A percentile compares a stretch with the other conserved stretches of the same genome.
Conservation (phyloP, 2,329 filamentous ascomycete genomes). For the Ophiosphaerella korrae region DNA sequence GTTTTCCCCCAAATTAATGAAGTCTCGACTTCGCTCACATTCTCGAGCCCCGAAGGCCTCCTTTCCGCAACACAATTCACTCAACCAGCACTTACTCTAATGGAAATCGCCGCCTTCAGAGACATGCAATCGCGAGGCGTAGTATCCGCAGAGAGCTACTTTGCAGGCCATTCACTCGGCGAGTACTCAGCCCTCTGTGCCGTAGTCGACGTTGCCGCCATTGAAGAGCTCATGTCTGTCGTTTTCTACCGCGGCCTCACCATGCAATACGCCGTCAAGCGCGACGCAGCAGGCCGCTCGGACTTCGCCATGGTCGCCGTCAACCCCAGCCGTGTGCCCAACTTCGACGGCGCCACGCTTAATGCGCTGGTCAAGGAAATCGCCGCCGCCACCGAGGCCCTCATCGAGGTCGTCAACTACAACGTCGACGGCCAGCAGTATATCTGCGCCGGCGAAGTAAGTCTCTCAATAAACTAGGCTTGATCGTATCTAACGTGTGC, state of each 20-base stretch:
- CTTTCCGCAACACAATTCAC: slow-evolving; percentile 26
- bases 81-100: slow-evolving; percentile 18
- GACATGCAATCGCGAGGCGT: slow-evolving; percentile 10
- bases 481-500: not conserved
- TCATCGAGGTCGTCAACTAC: slow-evolving; percentile 21
- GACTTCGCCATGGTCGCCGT: slow-evolving; percentile 20
- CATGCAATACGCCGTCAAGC: slow-evolving; percentile 15
- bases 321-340: slow-evolving; percentile 10
- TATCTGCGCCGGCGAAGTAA: slow-evolving; percentile 39
- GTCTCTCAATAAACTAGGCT: too few relatives aligned
- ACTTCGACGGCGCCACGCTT: not conserved
- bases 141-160: not conserved
- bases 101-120: slow-evolving; percentile 8
- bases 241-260: slow-evolving; percentile 20
- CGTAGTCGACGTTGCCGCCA: not conserved
- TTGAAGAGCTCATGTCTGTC: not conserved
- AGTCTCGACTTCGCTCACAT: slow-evolving; percentile 12
- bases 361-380: not conserved
- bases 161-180: not conserved
- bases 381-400: not conserved
- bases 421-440: slow-evolving; percentile 17
- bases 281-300: slow-evolving; percentile 8
- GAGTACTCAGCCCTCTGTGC: slow-evolving; percentile 1
- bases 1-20: slow-evolving; percentile 1
- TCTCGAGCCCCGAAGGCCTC: slow-evolving; percentile 10